phyloP scores from a whole-genome alignment of 1,139 yeast genomes.

The Sugiyamaella japonica region DNA sequence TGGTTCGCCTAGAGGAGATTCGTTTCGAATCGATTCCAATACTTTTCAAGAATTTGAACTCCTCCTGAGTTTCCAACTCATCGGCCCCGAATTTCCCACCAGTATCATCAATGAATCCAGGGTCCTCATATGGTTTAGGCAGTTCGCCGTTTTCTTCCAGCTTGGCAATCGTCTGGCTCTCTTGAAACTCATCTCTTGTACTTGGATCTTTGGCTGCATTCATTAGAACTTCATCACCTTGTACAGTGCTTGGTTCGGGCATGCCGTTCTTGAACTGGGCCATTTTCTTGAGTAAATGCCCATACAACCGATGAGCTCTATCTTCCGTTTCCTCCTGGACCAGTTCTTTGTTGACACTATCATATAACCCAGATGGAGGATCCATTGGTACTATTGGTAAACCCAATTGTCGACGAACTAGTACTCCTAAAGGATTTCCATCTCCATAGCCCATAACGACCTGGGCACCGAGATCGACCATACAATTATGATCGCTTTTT shows the following conservation, averaged over 20 bases:
- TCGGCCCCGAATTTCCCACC: constrained; percentile 26
- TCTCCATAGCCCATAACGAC: constrained; percentile 45
- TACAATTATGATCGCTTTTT: constrained; percentile 30
- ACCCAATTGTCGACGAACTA: constrained; percentile 45
- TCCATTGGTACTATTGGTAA: constrained; percentile 42
- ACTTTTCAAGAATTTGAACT: constrained; percentile 36
- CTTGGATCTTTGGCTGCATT: constrained; percentile 42
- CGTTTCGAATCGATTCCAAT: constrained; percentile 36
- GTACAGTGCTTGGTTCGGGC: constrained; percentile 40
- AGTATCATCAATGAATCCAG: constrained; percentile 32
- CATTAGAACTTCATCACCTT: constrained; percentile 43
- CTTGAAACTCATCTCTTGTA: constrained; percentile 34
- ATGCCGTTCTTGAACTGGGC: constrained; percentile 39
- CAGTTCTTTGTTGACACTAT: constrained; percentile 37
- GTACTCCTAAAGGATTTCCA: constrained; percentile 46
- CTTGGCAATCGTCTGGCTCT: constrained; percentile 38
- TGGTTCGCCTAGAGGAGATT: constrained; percentile 23
- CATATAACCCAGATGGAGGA: constrained; percentile 38
- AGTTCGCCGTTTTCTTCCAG: constrained; percentile 39
- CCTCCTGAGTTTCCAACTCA: constrained; percentile 33
- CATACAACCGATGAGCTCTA: constrained; percentile 41
- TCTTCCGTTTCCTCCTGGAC: constrained; percentile 36
- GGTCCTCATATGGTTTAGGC: constrained; percentile 37
- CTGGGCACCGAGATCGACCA: constrained; percentile 47
- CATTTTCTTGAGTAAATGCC: constrained; percentile 42